A percentile compares a stretch with the other conserved stretches of the same genome.
Evolutionary conservation across 1,139 yeast genomes (phyloP).

Genomic region (Blastobotrys apis): DNA sequence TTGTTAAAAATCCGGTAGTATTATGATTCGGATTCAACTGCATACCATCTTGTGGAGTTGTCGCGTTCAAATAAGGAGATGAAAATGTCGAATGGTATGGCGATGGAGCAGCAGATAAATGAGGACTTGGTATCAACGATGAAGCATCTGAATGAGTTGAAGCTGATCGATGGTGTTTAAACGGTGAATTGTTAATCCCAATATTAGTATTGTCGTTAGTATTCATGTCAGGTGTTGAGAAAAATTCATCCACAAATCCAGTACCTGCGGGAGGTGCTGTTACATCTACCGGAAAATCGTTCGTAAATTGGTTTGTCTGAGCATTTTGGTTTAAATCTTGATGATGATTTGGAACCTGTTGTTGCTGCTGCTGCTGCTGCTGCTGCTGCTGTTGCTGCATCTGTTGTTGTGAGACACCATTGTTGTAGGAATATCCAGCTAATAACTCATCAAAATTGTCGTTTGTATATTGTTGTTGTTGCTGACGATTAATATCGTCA

Average conservation of each 20-base stretch:
- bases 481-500: conserved; percentile 7
- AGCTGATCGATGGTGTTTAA: conserved; percentile 17
- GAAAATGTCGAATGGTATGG: conserved; percentile 21
- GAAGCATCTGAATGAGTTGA: conserved; percentile 21
- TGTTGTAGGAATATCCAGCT: conserved; percentile 6
- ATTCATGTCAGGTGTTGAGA: no score
- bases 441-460: conserved; percentile 10
- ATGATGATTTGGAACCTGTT: conserved; percentile 2
- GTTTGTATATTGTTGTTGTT: conserved; percentile 7
- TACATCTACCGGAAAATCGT: background rate
- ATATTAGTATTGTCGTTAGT: background rate
- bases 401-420: background rate
- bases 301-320: background rate
- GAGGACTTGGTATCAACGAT: conserved; percentile 16
- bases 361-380: background rate
- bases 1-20: conserved; percentile 7
- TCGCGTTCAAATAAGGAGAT: conserved; percentile 20
- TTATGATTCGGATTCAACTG: background rate
- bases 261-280: background rate
- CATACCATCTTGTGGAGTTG: conserved; percentile 10
- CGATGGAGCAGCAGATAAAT: conserved; percentile 18
- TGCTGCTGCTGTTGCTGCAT: conserved; percentile 10
- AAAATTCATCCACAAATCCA: background rate
- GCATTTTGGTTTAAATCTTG: background rate
- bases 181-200: conserved; percentile 3